A percentile compares a stretch with the other conserved stretches of the same genome.
phyloP scores from a whole-genome alignment of 1,284 basidiomycete species.

The Cystobasidium sp. region DNA sequence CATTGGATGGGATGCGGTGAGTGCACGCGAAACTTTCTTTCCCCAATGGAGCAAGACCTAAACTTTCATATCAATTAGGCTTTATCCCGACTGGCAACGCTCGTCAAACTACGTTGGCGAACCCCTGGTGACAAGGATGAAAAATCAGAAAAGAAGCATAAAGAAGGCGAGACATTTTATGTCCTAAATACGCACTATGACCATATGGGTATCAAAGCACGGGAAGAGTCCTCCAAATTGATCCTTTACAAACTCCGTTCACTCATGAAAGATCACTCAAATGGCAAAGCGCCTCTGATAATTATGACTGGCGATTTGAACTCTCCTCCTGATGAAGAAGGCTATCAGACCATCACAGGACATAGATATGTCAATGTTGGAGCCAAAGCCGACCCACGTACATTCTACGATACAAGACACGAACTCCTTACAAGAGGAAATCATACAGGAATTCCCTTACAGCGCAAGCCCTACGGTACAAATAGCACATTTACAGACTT shows the following conservation, averaged over 20 bases:
- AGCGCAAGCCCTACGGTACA: constrained; percentile 45
- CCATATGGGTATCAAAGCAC: constrained; percentile 47
- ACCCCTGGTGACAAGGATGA: background rate
- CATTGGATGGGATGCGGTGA: constrained; percentile 50
- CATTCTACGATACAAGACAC: constrained; percentile 12
- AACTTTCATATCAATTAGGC: constrained; percentile 10
- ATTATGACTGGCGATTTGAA: constrained; percentile 52
- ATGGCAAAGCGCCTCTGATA: constrained; percentile 34
- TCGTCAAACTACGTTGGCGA: constrained; percentile 38
- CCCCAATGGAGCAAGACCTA: background rate
- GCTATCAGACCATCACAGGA: constrained; percentile 50
- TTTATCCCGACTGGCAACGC: constrained; percentile 48
- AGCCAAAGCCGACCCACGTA: constrained; percentile 2
- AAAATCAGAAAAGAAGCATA: constrained; percentile 4
- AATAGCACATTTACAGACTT: constrained; percentile 52
- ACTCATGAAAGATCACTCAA: background rate
- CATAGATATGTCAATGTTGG: constrained; percentile 16
- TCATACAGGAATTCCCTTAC: constrained; percentile 8
- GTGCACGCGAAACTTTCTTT: background rate
- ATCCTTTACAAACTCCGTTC: constrained; percentile 40
- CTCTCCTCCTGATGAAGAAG: constrained; percentile 47
- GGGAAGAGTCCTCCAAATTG: constrained; percentile 47
- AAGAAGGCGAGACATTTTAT: constrained; percentile 37
- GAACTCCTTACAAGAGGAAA: constrained; percentile 11
- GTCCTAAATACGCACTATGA: constrained; percentile 52